phyloP scores from a whole-genome alignment of 2,329 filamentous ascomycete genomes.

The Claviceps purpurea region DNA sequence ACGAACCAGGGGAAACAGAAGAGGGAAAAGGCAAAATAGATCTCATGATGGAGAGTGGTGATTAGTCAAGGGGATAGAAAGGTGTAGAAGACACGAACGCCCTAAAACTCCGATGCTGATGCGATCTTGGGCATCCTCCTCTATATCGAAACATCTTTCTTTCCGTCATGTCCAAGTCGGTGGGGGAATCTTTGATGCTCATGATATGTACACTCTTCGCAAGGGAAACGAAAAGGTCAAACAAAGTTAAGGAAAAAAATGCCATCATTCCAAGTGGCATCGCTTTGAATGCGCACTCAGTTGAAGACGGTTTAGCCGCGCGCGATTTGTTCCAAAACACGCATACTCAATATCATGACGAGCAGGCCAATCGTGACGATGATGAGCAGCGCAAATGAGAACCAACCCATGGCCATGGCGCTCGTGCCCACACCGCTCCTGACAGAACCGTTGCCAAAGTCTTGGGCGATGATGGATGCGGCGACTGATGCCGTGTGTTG shows the following conservation, averaged over 20 bases:
- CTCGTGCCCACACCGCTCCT: slow-evolving; percentile 80
- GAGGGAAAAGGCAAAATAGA: neutral
- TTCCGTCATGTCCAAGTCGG: slow-evolving; percentile 8
- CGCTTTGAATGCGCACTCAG: neutral
- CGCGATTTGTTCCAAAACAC: slow-evolving; percentile 53
- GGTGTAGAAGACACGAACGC: slow-evolving; percentile 3
- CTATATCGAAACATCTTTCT: slow-evolving; percentile 4
- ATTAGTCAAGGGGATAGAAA: neutral
- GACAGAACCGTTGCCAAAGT: slow-evolving; percentile 81
- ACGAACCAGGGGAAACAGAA: neutral
- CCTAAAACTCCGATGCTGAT: slow-evolving; percentile 22
- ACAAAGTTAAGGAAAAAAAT: neutral
- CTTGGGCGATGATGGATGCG: slow-evolving; percentile 83
- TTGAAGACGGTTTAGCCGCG: slow-evolving; percentile 6
- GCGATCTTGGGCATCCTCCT: slow-evolving; percentile 8
- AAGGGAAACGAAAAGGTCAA: neutral
- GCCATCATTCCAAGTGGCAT: neutral
- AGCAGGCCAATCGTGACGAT: slow-evolving; percentile 90
- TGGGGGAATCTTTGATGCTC: slow-evolving; percentile 11
- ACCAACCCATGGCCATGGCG: slow-evolving; percentile 97
- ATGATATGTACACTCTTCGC: slow-evolving; percentile 1
- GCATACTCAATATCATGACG: slow-evolving; percentile 93
- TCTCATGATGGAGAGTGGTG: neutral
- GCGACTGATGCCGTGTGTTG: slow-evolving; percentile 95
- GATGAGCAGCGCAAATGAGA: slow-evolving; percentile 84